Evolutionary conservation across 345 rosid genomes (phyloP), one percentile per base, ranked within the genome.

Genomic region (Brassica rapa): DNA sequence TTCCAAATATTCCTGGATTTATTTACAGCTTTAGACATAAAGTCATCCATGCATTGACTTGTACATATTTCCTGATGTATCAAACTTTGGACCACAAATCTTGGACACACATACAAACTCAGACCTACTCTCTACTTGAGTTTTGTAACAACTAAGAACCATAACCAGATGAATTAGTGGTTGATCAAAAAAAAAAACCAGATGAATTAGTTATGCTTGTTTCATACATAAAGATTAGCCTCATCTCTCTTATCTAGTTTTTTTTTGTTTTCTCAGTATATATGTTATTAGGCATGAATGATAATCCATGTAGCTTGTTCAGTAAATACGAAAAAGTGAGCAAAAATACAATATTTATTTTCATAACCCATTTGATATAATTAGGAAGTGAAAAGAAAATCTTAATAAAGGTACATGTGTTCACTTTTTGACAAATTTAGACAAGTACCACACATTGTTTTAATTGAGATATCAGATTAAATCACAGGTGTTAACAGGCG

Each of bases 1-100:
- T 8, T 46, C 41, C 68, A 43, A 63, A 23, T 24, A 49, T 32
- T 63, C 62, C n/a, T 62, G 49, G 70, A 62, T 62, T 46, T 73
- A 29, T 30, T 19, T 11, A 6, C 51, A 49, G 8, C 15, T 46
- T 43, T 5, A 61, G 67, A 41, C 61, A 16, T 10, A 62, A 62
- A 62, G 43, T 46, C 69, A 64, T 21, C n/a, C 24, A 32, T 23
- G 19, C 11, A 33, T 53, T 51, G 24, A 35, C 15, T 53, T 65
- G 33, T 37, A 61, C 32, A 27, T 59, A 35, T 35, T 4, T 30
- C 11, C 35, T 63, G 12, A 43, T 62, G 35, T 32, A 6, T 73
- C 51, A 64, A 24, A 2, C 49, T 62, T 41, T 67, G 73, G 79
- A 59, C 79, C 65, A 74, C 72, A 74, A 74, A 74, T 55, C 78